Percentiles rank a stretch among this genome's conserved stretches.
Conservation (phyloP, 164 flowering plant genomes). For the grape (Vitis vinifera) region ASM3070453v1 NC_081813.1:3858001-3858500, state of each 20-base stretch:
- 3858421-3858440: no score
- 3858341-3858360: slow-evolving; percentile 78
- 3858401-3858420: no score
- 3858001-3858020: not conserved
- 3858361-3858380: slow-evolving; percentile 66
- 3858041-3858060: not conserved
- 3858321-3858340: slow-evolving; percentile 84
- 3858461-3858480: no score
- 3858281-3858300: slow-evolving; percentile 86
- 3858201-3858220: not conserved
- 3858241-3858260: not conserved
- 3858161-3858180: slow-evolving; percentile 86
- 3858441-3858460: no score
- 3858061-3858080: not conserved
- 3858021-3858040: not conserved
- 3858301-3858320: slow-evolving; percentile 91
- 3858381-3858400: not conserved
- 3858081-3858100: not conserved
- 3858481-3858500: no score
- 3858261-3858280: slow-evolving; percentile 67
- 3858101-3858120: not conserved
- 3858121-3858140: not conserved
- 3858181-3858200: slow-evolving; percentile 6
- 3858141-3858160: slow-evolving; percentile 81
- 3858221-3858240: not conserved